Conservation (phyloP, 176 grass and related monocot genomes). For the Triticum urartu region DNA sequence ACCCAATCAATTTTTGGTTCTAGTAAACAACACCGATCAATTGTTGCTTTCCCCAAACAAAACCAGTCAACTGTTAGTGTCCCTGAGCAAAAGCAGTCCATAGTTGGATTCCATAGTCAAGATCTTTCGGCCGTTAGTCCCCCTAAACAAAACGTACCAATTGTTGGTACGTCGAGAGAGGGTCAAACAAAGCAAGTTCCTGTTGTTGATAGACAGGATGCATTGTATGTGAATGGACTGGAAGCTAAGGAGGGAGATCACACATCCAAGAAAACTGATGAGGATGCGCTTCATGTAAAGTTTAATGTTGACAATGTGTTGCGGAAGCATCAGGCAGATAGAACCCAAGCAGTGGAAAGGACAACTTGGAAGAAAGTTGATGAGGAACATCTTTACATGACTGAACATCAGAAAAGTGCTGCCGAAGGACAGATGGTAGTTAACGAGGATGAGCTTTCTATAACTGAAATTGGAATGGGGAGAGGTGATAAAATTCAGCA, state of each 20-base stretch:
- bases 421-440: slow-evolving; percentile 17
- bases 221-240: neutral
- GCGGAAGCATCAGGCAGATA: slow-evolving; percentile 10
- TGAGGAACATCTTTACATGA: slow-evolving; percentile 29
- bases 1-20: slow-evolving; percentile 18
- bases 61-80: slow-evolving; percentile 18
- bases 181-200: slow-evolving; percentile 26
- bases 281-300: neutral
- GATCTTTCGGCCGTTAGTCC: slow-evolving; percentile 29
- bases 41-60: slow-evolving; percentile 32
- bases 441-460: slow-evolving; percentile 3
- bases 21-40: slow-evolving; percentile 16
- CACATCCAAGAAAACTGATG: neutral
- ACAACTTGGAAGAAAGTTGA: slow-evolving; percentile 20
- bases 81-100: neutral
- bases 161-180: slow-evolving; percentile 16
- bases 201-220: slow-evolving; percentile 25
- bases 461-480: slow-evolving; percentile 1
- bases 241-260: slow-evolving; percentile 8
- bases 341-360: slow-evolving; percentile 1
- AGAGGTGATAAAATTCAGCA: neutral
- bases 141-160: slow-evolving; percentile 13
- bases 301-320: slow-evolving; percentile 14
- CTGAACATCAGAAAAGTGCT: slow-evolving; percentile 26
- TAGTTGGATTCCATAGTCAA: slow-evolving; percentile 11